Evolutionary conservation across 75 land plant species (phyloP), one percentile per base, ranked within the genome.

Genomic region (Cupressus sempervirens): DNA sequence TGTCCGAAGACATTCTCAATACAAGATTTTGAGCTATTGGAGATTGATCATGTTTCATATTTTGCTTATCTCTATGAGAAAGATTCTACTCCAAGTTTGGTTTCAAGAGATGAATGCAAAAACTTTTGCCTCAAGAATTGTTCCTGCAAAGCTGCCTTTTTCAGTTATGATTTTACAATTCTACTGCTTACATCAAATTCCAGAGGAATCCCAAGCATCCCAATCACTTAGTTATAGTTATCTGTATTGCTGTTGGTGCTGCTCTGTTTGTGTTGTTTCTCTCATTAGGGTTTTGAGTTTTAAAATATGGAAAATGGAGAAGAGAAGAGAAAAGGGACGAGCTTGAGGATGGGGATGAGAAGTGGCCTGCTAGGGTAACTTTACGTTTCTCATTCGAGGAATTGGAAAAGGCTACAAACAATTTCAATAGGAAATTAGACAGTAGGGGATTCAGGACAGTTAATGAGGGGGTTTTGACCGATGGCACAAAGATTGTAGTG

Each of bases 131-230:
- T 86, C 73, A 74, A 82, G 36, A 86, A 86, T 48, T 90, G 91
- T 38, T 86, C 89, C 23, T 90, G 91, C 76, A 83, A 85, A 86
- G 91, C 89, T 16, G 89, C 88, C n/a, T 50, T 88, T 30, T 88
- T 88, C 77, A 52, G 36, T 4, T 86, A 80, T 83, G 81, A 30
- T 46, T 73, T 46, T 83, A 53, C 52, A 85, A 77, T 35, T 90
- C 91, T 3, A 72, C 85, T 4, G 88, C 83, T 20, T 87, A 75
- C 45, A 1, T 90, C 15, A 90, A 85, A 84, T 83, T 90, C 8
- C 87, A 87, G 80, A 50, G 18, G 3, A 9, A 48, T 0, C 8
- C 73, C 12, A 68, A 68, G 9, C 8, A 26, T 11, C 7, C 2
- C 30, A 68, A 68, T 11, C 8, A 26, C 11, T 68, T 13, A n/a